Conservation (phyloP, 352 stramenopile species). For the Phytopythium aichiense region DNA sequence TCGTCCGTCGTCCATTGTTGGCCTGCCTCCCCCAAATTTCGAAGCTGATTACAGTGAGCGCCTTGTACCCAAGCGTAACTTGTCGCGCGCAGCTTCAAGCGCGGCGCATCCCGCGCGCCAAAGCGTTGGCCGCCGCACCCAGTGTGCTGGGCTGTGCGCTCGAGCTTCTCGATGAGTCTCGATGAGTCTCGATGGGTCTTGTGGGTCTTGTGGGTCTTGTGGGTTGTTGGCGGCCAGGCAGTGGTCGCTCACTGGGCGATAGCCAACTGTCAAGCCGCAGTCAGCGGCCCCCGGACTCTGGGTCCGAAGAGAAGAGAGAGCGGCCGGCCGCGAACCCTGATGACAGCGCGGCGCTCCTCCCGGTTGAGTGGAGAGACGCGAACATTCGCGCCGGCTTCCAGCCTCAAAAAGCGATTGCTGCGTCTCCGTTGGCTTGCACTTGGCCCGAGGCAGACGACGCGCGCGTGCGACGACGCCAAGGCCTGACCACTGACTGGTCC, state of each 20-base stretch:
- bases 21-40: neutral
- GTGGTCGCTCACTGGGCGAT: too few relatives aligned
- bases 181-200: too few relatives aligned
- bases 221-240: too few relatives aligned
- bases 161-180: too few relatives aligned
- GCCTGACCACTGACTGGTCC: too few relatives aligned
- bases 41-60: neutral
- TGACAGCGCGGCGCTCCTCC: neutral
- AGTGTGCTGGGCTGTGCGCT: neutral
- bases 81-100: slow-evolving; percentile 2
- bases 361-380: neutral
- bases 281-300: neutral
- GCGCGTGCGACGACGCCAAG: neutral
- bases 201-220: too few relatives aligned
- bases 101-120: neutral
- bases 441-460: neutral
- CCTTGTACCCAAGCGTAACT: neutral
- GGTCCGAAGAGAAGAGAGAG: neutral
- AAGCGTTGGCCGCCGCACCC: neutral
- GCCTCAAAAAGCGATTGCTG: neutral
- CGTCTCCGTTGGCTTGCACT: too few relatives aligned
- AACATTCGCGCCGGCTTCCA: neutral
- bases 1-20: neutral
- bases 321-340: neutral
- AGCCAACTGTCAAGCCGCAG: neutral